Evolutionary conservation across 2,329 filamentous ascomycete genomes (phyloP).

Genomic region (Xylaria sp.): DNA sequence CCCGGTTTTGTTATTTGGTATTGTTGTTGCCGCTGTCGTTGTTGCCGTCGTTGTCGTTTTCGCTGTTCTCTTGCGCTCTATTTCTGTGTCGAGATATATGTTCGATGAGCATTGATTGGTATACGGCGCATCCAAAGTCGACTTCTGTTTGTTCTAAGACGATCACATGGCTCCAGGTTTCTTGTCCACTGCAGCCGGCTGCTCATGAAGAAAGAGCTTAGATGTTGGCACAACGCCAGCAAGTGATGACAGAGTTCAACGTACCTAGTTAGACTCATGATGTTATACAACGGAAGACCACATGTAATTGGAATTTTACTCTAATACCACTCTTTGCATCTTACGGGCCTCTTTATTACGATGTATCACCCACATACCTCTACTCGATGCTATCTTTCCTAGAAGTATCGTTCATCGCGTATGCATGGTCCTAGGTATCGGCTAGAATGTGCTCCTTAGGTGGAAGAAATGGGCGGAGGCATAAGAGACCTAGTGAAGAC

Average conservation of each 20-base stretch:
- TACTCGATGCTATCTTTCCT: too few species aligned
- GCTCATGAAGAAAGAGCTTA: not conserved
- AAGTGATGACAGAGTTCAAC: slow-evolving; percentile 19
- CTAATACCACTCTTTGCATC: too few species aligned
- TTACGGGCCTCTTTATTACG: too few species aligned
- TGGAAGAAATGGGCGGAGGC: too few species aligned
- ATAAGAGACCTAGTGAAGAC: too few species aligned
- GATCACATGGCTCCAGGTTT: not conserved
- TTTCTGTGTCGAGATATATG: slow-evolving; percentile 12
- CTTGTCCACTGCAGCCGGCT: not conserved
- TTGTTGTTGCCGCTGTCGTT: too few species aligned
- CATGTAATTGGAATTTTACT: slow-evolving; percentile 15
- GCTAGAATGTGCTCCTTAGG: too few species aligned
- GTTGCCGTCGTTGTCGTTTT: too few species aligned
- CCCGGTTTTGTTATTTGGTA: not conserved
- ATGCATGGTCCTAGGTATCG: too few species aligned
- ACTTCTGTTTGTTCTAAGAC: not conserved
- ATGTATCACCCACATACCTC: too few species aligned
- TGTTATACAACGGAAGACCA: slow-evolving; percentile 27
- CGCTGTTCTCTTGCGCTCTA: slow-evolving; percentile 4
- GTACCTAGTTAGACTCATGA: slow-evolving; percentile 27
- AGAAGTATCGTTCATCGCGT: too few species aligned
- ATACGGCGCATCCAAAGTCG: not conserved
- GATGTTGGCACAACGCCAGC: slow-evolving; percentile 13
- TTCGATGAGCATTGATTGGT: not conserved